These are phyloP conservation scores for Auriculariales sp. DNA, from an alignment of 768 basidiomycete species.

Conservation along the genomic window DNA sequence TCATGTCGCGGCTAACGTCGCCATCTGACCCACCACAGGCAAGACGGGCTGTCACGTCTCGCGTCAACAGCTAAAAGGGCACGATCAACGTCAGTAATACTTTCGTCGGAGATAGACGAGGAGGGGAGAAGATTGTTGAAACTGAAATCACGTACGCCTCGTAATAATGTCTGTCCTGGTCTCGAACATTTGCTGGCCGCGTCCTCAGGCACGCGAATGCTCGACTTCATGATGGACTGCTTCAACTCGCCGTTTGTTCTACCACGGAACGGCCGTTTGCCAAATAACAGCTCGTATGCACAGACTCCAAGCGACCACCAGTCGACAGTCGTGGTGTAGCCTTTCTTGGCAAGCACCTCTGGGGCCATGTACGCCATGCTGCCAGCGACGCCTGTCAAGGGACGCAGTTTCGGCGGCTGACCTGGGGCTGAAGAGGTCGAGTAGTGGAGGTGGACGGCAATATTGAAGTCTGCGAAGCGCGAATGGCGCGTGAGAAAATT, in stretches of 20 bases:
- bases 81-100: neutral
- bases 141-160: constrained; percentile 64
- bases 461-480: constrained; percentile 98
- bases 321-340: constrained; percentile 88
- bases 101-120: neutral
- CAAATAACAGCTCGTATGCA: constrained; percentile 84
- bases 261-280: constrained; percentile 83
- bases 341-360: constrained; percentile 76
- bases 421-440: neutral
- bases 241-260: constrained; percentile 88
- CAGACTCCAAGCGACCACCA: constrained; percentile 97
- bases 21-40: constrained; percentile 71
- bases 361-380: constrained; percentile 67
- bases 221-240: constrained; percentile 78
- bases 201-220: constrained; percentile 76
- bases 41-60: constrained; percentile 66
- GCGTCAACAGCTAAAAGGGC: constrained; percentile 57
- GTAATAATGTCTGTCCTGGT: constrained; percentile 63
- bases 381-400: constrained; percentile 77
- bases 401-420: neutral
- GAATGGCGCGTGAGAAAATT: too few species aligned
- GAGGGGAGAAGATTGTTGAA: too few species aligned
- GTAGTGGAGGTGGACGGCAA: constrained; percentile 68
- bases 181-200: constrained; percentile 66
- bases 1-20: constrained; percentile 69